Base-by-base conservation (phyloP, 78 protist species). In the Pelomyxa schiedti region DNA sequence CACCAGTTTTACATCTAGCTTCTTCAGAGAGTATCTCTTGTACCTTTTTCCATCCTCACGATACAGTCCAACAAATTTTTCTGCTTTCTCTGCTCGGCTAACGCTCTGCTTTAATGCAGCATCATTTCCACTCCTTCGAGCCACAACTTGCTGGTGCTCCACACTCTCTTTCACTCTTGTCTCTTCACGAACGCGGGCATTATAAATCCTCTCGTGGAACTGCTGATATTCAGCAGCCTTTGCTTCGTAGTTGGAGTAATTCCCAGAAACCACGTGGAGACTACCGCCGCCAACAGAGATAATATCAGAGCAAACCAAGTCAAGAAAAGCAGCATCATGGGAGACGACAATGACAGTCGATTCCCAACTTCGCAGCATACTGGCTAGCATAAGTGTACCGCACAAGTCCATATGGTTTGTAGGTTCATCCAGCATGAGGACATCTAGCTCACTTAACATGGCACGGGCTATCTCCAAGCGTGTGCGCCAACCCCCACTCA, bases 401-500 rank as follows among this genome's bases (percentile, higher is more conserved):
- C 66, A 47, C 24, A 86, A 58, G 71, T 94, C 97, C 37, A 94
- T 36, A 76, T 94, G 97, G 83, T 94, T 94, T 63, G 97, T 91
- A n/a, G 95, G 95, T 78, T 94, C 95, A 74, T 94, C 97, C 35
- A 91, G 81, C 4, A 91, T 81, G 32, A 94, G 70, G 66, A 89
- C 63, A 39, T 88, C 80, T 1, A 94, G 90, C 37, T 78, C 39
- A 24, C 69, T 29, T 26, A 82, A 81, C 79, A 93, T 72, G 22
- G 95, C 95, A 9, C 75, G 84, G 8, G 96, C 93, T 16, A 93
- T 84, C 2, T 89, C 90, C 4, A 92, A 32, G 8, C 91, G 75
- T 86, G 86, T 84, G 1, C 90, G 66, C 97, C 97, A 93, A 24
- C 97, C 97, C 2, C 97, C 97, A 2, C 94, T 90, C 24, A 90